A percentile compares a stretch with the other conserved stretches of the same genome.
Evolutionary conservation across 768 basidiomycete genomes (phyloP).

Genomic region (Collybia sp.): DNA sequence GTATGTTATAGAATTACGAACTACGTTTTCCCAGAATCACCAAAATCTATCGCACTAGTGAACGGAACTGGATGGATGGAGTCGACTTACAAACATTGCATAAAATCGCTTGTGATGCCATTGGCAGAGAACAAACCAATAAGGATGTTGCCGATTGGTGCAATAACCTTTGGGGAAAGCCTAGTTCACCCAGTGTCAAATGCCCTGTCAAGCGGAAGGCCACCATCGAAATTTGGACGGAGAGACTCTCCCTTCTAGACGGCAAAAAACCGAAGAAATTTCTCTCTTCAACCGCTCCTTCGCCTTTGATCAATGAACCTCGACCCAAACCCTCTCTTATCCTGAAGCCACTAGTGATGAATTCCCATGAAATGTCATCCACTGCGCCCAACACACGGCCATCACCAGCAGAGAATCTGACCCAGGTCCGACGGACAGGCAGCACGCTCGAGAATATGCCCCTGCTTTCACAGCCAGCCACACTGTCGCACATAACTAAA

Average conservation of each 20-base stretch:
- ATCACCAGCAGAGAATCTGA: background rate
- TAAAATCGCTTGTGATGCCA: conserved; percentile 44
- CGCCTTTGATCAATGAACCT: no score
- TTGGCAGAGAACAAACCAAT: conserved; percentile 46
- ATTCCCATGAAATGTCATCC: no score
- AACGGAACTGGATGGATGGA: conserved; percentile 64
- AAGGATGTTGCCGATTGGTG: conserved; percentile 47
- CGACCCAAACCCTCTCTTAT: no score
- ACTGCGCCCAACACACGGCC: no score
- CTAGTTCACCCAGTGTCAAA: conserved; percentile 31
- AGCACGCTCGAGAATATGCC: background rate
- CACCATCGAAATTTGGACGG: conserved; percentile 35
- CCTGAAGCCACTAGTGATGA: no score
- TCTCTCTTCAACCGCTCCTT: no score
- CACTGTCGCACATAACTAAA: background rate
- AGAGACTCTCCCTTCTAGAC: conserved; percentile 26
- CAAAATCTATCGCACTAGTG: conserved; percentile 57
- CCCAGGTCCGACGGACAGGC: background rate
- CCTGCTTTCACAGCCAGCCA: background rate
- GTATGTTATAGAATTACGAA: conserved; percentile 62
- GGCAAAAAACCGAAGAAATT: no score
- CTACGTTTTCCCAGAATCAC: conserved; percentile 78
- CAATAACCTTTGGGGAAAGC: conserved; percentile 30
- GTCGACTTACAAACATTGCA: conserved; percentile 46
- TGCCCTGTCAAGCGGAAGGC: conserved; percentile 33